Conservation (phyloP, 2,329 filamentous ascomycete genomes). For the Xylariales sp. region DNA sequence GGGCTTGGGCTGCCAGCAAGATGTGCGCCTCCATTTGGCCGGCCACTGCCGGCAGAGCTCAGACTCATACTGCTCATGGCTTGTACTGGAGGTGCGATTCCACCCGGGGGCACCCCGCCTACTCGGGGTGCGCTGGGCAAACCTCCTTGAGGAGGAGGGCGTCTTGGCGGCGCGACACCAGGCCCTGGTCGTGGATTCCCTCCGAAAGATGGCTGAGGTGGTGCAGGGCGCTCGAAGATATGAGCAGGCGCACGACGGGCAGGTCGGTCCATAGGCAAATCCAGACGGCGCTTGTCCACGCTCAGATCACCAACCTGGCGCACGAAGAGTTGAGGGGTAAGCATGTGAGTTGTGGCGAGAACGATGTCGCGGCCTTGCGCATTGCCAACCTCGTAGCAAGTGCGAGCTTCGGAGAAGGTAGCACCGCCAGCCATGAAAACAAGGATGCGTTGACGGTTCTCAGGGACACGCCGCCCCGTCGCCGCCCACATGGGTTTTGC, state of each 20-base stretch:
- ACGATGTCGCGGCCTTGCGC: conserved; percentile 76
- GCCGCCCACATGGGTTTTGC: conserved; percentile 96
- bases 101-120: conserved; percentile 11
- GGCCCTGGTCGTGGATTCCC: conserved; percentile 19
- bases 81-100: conserved; percentile 42
- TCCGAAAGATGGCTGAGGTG: too few species aligned
- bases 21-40: conserved; percentile 18
- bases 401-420: conserved; percentile 84
- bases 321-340: conserved; percentile 77
- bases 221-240: conserved; percentile 68
- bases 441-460: conserved; percentile 86
- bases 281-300: conserved; percentile 67
- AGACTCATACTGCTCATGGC: conserved; percentile 54
- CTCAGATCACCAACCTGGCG: conserved; percentile 79
- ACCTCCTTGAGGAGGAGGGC: conserved; percentile 22
- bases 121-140: conserved; percentile 29
- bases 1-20: conserved; percentile 12
- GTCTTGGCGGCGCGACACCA: conserved; percentile 23
- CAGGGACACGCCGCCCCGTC: conserved; percentile 65
- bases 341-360: conserved; percentile 87
- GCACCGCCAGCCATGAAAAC: conserved; percentile 95
- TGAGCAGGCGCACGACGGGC: conserved; percentile 80
- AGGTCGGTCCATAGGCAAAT: conserved; percentile 76
- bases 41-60: conserved; percentile 14
- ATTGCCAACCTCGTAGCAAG: conserved; percentile 82